phyloP scores from a whole-genome alignment of 495 filamentous ascomycete species.

The Neurospora sp. region DNA sequence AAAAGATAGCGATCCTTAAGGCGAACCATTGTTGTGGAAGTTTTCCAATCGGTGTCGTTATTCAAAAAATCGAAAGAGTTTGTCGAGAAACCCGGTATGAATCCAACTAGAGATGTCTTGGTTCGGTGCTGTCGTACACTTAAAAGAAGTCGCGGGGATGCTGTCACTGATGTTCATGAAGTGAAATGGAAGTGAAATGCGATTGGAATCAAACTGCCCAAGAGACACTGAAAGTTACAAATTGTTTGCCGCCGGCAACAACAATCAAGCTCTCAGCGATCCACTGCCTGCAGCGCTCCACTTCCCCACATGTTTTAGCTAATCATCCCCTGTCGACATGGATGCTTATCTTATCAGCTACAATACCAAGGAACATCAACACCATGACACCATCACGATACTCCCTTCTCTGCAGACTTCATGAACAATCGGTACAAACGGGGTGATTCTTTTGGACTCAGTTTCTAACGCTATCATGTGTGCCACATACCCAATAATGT shows the following conservation, averaged over 20 bases:
- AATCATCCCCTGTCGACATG: neutral
- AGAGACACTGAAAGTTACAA: neutral
- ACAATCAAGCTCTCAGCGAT: neutral
- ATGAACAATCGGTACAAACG: too few relatives aligned
- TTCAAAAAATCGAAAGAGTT: neutral
- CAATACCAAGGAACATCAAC: neutral
- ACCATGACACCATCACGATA: neutral
- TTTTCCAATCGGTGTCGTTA: neutral
- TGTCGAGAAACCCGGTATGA: neutral
- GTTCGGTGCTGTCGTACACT: neutral
- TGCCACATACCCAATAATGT: neutral
- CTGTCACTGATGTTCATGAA: neutral
- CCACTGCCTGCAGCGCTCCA: neutral
- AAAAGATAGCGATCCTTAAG: constrained; percentile 92
- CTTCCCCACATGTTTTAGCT: neutral
- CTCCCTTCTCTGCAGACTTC: too few relatives aligned
- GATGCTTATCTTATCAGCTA: neutral
- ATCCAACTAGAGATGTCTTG: neutral
- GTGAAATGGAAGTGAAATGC: neutral
- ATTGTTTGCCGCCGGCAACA: neutral
- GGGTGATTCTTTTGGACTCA: too few relatives aligned
- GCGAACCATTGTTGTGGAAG: constrained; percentile 64
- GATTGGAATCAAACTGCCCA: neutral
- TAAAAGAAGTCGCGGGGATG: neutral
- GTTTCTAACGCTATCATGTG: too few relatives aligned